Evolutionary conservation across 179 eudicot species (phyloP).

Genomic region (Corrigiola litoralis): DNA sequence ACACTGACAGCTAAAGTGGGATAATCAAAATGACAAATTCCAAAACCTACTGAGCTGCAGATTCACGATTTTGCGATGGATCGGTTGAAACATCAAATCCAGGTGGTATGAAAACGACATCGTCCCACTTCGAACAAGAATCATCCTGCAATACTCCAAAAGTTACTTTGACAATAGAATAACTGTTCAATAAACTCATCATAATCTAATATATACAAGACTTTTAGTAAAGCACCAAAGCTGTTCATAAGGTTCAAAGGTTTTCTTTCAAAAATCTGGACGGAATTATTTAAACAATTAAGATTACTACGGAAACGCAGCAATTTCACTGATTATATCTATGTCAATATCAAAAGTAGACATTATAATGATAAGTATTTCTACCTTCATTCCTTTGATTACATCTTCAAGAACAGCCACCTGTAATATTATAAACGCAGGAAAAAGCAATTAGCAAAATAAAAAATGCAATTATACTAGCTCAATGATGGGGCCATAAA

Average conservation of each 20-base stretch:
- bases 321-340: neutral
- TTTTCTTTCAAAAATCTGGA: neutral
- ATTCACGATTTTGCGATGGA: slow-evolving; percentile 21
- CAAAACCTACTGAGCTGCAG: slow-evolving; percentile 5
- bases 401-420: slow-evolving; percentile 84
- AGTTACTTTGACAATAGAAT: neutral
- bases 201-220: no score
- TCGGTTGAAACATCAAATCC: slow-evolving; percentile 69
- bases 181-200: neutral
- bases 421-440: slow-evolving; percentile 44
- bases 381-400: slow-evolving; percentile 83
- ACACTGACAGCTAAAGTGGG: no score
- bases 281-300: no score
- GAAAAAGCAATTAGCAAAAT: no score
- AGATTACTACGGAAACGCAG: no score
- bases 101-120: slow-evolving; percentile 86
- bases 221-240: neutral
- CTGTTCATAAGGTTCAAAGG: neutral
- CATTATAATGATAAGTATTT: no score
- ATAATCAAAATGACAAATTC: no score
- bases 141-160: slow-evolving; percentile 42
- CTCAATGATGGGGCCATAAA: neutral
- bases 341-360: no score
- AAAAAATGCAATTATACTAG: neutral
- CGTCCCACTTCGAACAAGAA: slow-evolving; percentile 51